Base-by-base conservation (phyloP, 2,329 filamentous ascomycete species). In the Hyphodiscus sp. region DNA sequence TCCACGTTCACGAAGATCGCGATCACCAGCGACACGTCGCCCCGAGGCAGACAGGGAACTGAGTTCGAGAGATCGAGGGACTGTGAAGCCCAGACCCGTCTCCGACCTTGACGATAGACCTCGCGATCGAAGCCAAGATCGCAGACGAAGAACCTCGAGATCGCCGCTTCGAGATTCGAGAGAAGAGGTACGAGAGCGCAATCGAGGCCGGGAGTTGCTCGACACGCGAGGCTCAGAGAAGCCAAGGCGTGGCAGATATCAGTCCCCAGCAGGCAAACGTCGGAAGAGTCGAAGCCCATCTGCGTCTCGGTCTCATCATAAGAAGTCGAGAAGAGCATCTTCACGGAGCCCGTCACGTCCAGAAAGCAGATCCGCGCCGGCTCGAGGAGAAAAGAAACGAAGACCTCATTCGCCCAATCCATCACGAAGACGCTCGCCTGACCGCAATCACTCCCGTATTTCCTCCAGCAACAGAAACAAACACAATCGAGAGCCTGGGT, bases 11-110 rank as follows among this genome's bases (percentile, higher is more conserved):
- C 66, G 63, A 63, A 65, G 67, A 65, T 70, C 69, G 55, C 66
- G 65, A 60, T 70, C 69, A 50, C 66, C 69, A 49, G 60, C 58
- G 54, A 57, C 66, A 63, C 65, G 64, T 61, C 64, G 68, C 60
- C 60, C 59, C 53, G 66, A 70, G 54, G 63, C 54, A 58, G 67
- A 67, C 45, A 63, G 64, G 56, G 63, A 64, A 49, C 46, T 59
- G 51, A 67, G 65, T 51, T 45, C 53, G 20, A 61, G 63, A 58
- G 65, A 68, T 53, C 64, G 63, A 50, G 65, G 63, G 51, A 57
- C 61, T 29, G 59, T 53, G 48, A 67, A 65, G 53, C 59, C 65
- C 41, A 64, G 58, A 49, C 47, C 62, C 51, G 52, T 54, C 51
- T 53, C 60, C 20, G 60, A 64, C 19, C 62, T 38, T 10, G 33